Evolutionary conservation across 768 basidiomycete species (phyloP).

Genomic region (Naganishia antarctica): DNA sequence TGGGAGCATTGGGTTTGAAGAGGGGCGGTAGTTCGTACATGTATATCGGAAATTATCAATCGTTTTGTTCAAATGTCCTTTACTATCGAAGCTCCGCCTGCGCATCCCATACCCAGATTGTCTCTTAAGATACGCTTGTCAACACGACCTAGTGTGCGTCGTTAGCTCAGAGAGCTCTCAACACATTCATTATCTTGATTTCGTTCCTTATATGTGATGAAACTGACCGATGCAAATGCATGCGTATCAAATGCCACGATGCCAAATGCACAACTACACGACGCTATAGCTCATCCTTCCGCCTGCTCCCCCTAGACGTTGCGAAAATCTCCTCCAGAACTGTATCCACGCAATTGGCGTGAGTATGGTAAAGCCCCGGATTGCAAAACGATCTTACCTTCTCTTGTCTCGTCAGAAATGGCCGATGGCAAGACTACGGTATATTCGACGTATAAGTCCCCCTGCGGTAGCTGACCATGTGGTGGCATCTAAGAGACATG

Average conservation of each 20-base stretch:
- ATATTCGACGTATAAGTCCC: constrained; percentile 89
- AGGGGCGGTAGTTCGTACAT: constrained; percentile 24
- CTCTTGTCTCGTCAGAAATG: constrained; percentile 62
- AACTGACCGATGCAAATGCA: no score
- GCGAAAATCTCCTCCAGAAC: constrained; percentile 22
- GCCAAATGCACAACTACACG: background rate
- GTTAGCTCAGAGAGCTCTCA: no score
- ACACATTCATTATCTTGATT: no score
- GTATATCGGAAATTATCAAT: background rate
- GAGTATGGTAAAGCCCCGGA: no score
- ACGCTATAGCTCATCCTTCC: constrained; percentile 10
- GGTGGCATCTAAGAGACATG: constrained; percentile 45
- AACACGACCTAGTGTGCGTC: no score
- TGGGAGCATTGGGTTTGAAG: constrained; percentile 22
- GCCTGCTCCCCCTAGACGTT: background rate
- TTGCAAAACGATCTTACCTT: no score
- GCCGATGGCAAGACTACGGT: constrained; percentile 79
- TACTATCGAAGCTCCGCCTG: no score
- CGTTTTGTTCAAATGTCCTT: no score
- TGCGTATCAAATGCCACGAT: background rate
- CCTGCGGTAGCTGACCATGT: constrained; percentile 50
- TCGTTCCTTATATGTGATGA: no score
- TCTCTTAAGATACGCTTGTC: no score
- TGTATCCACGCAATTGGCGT: background rate
- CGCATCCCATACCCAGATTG: no score